phyloP scores from a whole-genome alignment of 2,329 filamentous ascomycete genomes.

The Sordariomycetes sp. region DNA sequence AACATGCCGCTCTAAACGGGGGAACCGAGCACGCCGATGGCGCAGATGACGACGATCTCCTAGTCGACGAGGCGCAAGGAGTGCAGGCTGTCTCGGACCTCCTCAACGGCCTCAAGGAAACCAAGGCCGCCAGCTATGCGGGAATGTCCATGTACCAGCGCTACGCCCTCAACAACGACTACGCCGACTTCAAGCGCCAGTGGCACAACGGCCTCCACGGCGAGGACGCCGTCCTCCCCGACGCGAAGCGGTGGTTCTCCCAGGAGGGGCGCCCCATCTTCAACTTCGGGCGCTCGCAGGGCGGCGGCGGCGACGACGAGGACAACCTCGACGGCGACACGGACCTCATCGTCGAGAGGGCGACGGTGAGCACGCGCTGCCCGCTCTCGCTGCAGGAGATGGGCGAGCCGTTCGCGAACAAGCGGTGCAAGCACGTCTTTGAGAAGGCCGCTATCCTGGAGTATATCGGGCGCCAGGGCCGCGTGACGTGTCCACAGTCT shows the following conservation, averaged over 20 bases:
- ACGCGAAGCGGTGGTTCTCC: conserved; percentile 44
- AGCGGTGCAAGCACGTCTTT: conserved; percentile 61
- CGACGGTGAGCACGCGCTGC: conserved; percentile 56
- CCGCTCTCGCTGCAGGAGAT: conserved; percentile 57
- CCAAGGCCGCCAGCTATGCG: conserved; percentile 30
- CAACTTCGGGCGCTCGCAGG: conserved; percentile 7
- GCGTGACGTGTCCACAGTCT: conserved; percentile 49
- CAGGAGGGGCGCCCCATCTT: conserved; percentile 29
- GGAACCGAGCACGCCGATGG: conserved; percentile 10
- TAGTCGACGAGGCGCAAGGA: conserved; percentile 14
- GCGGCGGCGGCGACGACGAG: conserved; percentile 26
- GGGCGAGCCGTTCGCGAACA: conserved; percentile 55
- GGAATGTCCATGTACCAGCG: conserved; percentile 29
- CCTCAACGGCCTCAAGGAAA: conserved; percentile 22
- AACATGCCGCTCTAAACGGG: conserved; percentile 7
- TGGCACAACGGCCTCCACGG: conserved; percentile 44
- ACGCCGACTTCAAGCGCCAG: conserved; percentile 45
- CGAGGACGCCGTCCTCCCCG: conserved; percentile 38
- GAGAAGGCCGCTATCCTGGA: conserved; percentile 54
- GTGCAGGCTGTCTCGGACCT: conserved; percentile 13
- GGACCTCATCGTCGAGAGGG: conserved; percentile 56
- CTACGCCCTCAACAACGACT: conserved; percentile 48
- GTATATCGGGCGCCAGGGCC: conserved; percentile 30
- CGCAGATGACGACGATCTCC: conserved; percentile 11
- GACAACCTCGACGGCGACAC: conserved; percentile 37